These are phyloP conservation scores for Rhazya stricta DNA, from an alignment of 257 asterid genomes.

Conservation along the genomic window DNA sequence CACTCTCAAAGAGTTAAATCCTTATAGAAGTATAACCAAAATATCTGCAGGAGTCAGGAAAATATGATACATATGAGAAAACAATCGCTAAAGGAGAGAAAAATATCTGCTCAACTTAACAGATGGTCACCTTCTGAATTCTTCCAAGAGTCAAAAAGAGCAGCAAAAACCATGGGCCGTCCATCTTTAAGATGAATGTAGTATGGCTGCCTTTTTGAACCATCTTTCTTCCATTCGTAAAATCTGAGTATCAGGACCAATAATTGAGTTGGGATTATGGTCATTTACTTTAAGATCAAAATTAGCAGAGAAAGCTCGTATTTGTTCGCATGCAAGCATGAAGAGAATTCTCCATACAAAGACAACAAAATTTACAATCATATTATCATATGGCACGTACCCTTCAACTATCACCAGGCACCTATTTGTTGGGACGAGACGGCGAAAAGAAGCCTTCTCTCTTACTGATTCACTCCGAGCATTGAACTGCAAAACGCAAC, in stretches of 20 bases:
- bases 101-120: neutral
- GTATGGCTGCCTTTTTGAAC: conserved; percentile 85
- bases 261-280: neutral
- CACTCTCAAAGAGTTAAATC: neutral
- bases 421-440: conserved; percentile 72
- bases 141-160: conserved; percentile 87
- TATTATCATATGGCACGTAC: conserved; percentile 32
- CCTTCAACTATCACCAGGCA: conserved; percentile 89
- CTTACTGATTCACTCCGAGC: conserved; percentile 77
- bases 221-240: conserved; percentile 95
- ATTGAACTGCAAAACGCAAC: conserved; percentile 59
- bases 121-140: conserved; percentile 57
- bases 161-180: conserved; percentile 84
- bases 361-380: neutral
- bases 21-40: neutral
- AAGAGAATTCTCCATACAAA: neutral
- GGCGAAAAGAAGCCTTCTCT: conserved; percentile 88
- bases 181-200: conserved; percentile 75
- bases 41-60: neutral
- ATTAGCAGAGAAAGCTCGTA: neutral
- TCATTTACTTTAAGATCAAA: neutral
- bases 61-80: neutral
- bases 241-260: conserved; percentile 43
- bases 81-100: neutral
- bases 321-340: neutral